Evolutionary conservation across 108 stramenopile genomes (phyloP), one percentile per base, ranked within the genome.

Genomic region (Nannochloropsis salina): DNA sequence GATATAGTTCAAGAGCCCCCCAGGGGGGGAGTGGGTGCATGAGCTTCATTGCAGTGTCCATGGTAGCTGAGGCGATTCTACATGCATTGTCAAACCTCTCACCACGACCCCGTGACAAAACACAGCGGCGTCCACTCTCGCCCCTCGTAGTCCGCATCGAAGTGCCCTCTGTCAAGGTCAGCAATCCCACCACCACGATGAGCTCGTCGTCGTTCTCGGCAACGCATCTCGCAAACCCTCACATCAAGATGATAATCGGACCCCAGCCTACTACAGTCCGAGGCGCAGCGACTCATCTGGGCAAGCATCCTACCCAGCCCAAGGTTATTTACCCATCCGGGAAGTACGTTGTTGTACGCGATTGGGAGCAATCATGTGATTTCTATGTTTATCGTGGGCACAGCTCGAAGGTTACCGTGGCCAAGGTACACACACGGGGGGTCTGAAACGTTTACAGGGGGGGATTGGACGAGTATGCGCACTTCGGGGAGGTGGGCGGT

Each of bases 311-410:
- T 5, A 87, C 81, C 84, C 85, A 89, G 83, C 74, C 89, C 44
- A 90, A 89, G 44, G 43, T 92, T 11, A 88, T 92, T 87, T 92
- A 92, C 88, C 83, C 89, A 43, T 85, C 61, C 47, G 90, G 90
- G 9, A 92, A 91, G 83, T 91, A 80, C 81, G 87, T 92, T 44
- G 82, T 92, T 5, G 91, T 92, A 8, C 84, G 91, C 31, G 90
- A 88, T 51, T 80, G 89, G 20, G 79, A 22, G 41, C 79, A 92
- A 42, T 85, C 92, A 9, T 20, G 74, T 0, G 87, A 91, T 85
- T 83, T 89, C 79, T 94, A 97, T 86, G 93, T 96, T 22, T 98
- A 98, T 87, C 94, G 98, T 18, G 96, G 96, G 41, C 98, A 98
- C 89, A 91, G 91, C 44, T 91, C 93, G 9, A 90, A 88, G 5